Evolutionary conservation across 192 early-diverging fungal species (phyloP).

Genomic region (Umbelopsis sp.): DNA sequence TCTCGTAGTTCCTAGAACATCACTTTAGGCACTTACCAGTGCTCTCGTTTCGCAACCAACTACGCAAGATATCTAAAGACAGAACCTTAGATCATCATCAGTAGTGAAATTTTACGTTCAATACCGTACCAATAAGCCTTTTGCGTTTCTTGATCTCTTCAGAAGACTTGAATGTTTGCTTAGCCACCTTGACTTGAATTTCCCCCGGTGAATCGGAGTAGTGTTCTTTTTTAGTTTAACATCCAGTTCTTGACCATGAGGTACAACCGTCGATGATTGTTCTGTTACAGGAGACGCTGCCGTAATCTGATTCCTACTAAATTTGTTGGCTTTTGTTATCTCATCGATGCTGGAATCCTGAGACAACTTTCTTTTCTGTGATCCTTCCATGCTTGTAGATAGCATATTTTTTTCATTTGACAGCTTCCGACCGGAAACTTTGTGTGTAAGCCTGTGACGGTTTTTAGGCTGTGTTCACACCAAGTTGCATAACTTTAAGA

Average conservation of each 20-base stretch:
- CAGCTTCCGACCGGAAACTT: no score
- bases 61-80: conserved; percentile 20
- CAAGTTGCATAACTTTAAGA: no score
- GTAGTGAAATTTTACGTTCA: neutral
- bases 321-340: neutral
- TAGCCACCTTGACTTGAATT: conserved; percentile 36
- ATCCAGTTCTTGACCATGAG: neutral
- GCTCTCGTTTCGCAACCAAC: conserved; percentile 36
- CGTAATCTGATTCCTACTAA: neutral
- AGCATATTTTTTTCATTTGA: no score
- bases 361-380: neutral
- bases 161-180: conserved; percentile 34
- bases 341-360: neutral
- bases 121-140: conserved; percentile 26
- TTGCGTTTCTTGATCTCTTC: conserved; percentile 28
- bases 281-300: neutral
- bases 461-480: no score
- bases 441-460: no score
- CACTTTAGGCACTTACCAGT: conserved; percentile 19
- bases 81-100: no score
- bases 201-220: conserved; percentile 32
- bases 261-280: neutral
- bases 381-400: no score
- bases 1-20: neutral
- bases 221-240: conserved; percentile 18